Conservation (phyloP, 2,329 filamentous ascomycete species). For the Cyclaneusma minus region DNA sequence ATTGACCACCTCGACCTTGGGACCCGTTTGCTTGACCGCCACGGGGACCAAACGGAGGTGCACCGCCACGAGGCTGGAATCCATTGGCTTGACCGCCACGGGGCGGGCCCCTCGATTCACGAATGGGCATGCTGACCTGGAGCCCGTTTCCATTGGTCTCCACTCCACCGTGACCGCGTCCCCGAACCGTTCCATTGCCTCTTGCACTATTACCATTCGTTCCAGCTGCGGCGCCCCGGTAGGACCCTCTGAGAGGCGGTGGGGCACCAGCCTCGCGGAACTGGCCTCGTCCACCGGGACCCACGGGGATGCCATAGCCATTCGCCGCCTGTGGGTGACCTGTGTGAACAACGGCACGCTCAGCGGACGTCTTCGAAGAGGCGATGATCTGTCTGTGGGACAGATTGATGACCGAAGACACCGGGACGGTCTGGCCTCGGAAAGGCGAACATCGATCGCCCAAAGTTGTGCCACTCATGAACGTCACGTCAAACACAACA, state of each 20-base stretch:
- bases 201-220: conserved; percentile 22
- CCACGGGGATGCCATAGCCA: conserved; percentile 35
- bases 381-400: conserved; percentile 68
- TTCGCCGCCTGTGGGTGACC: conserved; percentile 35
- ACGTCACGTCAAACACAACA: conserved; percentile 82
- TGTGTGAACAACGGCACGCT: conserved; percentile 32
- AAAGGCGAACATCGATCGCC: conserved; percentile 85
- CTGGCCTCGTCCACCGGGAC: conserved; percentile 43
- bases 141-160: conserved; percentile 6
- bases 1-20: conserved; percentile 8
- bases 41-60: no score
- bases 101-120: no score
- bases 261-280: conserved; percentile 40
- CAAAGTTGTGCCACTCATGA: conserved; percentile 93
- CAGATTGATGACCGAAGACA: conserved; percentile 79
- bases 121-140: no score
- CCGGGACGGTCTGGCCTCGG: conserved; percentile 80
- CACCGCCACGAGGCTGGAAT: conserved; percentile 5
- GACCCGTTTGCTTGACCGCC: conserved; percentile 8
- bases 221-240: conserved; percentile 39
- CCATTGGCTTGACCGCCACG: no score
- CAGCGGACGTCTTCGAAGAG: conserved; percentile 40
- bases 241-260: conserved; percentile 37
- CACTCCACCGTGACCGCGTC: conserved; percentile 19
- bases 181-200: conserved; percentile 22